Evolutionary conservation across 768 basidiomycete genomes (phyloP), one percentile per base, ranked within the genome.

Genomic region (Leucocoprinus birnbaumii): DNA sequence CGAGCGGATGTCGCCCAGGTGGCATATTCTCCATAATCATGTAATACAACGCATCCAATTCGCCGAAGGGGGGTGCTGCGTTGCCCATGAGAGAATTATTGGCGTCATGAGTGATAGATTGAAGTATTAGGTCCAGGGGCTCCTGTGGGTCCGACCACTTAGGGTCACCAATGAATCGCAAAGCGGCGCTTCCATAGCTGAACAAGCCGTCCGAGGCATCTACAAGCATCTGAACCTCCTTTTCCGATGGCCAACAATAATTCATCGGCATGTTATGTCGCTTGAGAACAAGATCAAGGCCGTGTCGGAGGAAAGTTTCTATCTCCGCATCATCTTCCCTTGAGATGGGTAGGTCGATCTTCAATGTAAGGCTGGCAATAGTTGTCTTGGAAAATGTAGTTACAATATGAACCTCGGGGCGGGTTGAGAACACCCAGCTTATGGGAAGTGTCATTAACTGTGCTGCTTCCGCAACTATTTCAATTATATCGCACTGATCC

Each of bases 181-280:
- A 49, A 7, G 65, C 62, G 0, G 67, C 66, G 16, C 64, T 22
- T 1, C 65, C 63, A 47, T 66, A 68, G 11, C 68, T 63, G 43
- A 69, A 69, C 9, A 65, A 56, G 0, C 67, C 62, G 0, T 53
- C 53, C 0, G 68, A 53, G 31, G 61, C 61, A 13, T 58, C 21
- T 3, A 68, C 62, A 11, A 62, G 52, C 2, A 11, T 41, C 8
- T 51, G 13, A 2, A 64, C 34, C 53, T 40, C 47, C 2, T 18
- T 13, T 6, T 45, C 44, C 1, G 58, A 52, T 0, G 63, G 63
- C 62, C 62, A 63, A 9, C 34, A 18, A 31, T 11, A 2, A 8
- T 1, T 2, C 8, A 2, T 16, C 10, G 27, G 5, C 7, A 35
- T 21, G 10, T 27, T 27, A 21, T n/a, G 25, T 14, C 51, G 51